phyloP scores from a whole-genome alignment of 352 stramenopile species.

The Globisporangium barbulae region DNA sequence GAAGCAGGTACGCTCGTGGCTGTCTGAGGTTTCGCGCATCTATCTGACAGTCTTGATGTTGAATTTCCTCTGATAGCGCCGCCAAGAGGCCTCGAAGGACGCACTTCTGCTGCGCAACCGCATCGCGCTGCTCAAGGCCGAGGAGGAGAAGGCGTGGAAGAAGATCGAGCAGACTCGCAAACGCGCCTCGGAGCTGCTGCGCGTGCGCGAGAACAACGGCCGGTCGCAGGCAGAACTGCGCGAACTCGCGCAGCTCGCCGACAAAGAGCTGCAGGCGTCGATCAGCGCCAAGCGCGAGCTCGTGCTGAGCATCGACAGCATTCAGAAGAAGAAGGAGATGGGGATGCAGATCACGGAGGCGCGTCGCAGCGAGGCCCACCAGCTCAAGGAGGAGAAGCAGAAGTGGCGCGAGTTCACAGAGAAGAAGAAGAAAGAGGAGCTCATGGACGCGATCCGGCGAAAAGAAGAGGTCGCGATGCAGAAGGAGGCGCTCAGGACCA shows the following conservation, averaged over 20 bases:
- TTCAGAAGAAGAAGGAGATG: constrained; percentile 80
- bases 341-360: constrained; percentile 65
- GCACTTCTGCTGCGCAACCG: constrained; percentile 74
- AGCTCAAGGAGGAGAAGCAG: constrained; percentile 85
- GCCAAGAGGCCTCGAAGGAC: constrained; percentile 75
- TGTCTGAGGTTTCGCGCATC: not conserved
- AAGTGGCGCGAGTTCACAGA: constrained; percentile 70
- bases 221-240: constrained; percentile 59
- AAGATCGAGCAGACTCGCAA: constrained; percentile 84
- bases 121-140: constrained; percentile 74
- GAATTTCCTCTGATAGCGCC: constrained; percentile 29
- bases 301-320: constrained; percentile 74
- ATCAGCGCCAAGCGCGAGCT: constrained; percentile 74
- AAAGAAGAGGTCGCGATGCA: constrained; percentile 69
- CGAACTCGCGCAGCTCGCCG: constrained; percentile 48
- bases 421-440: constrained; percentile 59
- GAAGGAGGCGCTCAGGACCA: constrained; percentile 61
- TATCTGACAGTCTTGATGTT: not conserved
- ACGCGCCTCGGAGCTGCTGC: constrained; percentile 64
- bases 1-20: constrained; percentile 47
- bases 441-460: constrained; percentile 58
- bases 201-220: constrained; percentile 64
- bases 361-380: constrained; percentile 53
- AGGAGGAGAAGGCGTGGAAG: constrained; percentile 82
- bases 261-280: constrained; percentile 63